Evolutionary conservation across 139 green algal genomes (phyloP).

Genomic region (Micractinium sp.): DNA sequence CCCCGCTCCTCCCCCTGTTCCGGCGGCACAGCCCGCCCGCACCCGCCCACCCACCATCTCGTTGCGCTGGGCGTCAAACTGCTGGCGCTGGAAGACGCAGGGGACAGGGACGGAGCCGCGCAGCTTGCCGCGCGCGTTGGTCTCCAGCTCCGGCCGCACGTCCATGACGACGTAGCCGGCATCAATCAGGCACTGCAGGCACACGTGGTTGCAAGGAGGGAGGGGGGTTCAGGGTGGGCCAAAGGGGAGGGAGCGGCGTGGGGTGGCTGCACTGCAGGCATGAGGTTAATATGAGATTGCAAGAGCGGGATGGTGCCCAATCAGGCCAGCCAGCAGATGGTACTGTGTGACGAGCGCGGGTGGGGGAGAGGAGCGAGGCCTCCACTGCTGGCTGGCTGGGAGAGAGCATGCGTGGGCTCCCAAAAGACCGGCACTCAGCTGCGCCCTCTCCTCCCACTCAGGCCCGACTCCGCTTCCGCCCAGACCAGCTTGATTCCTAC

Average conservation of each 20-base stretch:
- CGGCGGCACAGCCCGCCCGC: too few relatives aligned
- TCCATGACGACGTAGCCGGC: constrained; percentile 4
- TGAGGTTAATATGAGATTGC: too few relatives aligned
- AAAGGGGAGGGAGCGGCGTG: background rate
- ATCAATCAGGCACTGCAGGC: background rate
- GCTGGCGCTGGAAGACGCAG: constrained; percentile 10
- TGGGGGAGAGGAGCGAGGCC: too few relatives aligned
- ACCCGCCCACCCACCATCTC: background rate
- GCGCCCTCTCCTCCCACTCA: too few relatives aligned
- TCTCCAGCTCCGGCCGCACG: constrained; percentile 20
- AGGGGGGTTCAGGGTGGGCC: background rate
- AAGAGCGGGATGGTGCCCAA: background rate
- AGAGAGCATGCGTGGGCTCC: too few relatives aligned
- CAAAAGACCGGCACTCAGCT: too few relatives aligned
- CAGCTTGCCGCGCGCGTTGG: background rate
- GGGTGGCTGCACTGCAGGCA: background rate
- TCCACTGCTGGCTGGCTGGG: too few relatives aligned
- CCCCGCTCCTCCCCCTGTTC: too few relatives aligned
- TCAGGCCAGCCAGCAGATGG: background rate
- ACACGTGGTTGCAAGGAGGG: background rate
- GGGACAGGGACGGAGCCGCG: background rate
- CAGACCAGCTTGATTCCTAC: too few relatives aligned
- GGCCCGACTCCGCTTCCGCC: too few relatives aligned
- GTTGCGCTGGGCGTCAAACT: background rate
- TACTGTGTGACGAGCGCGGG: too few relatives aligned